A percentile compares a stretch with the other conserved stretches of the same genome.
These are phyloP conservation scores for Pezicula radicicola DNA, from an alignment of 2,329 filamentous ascomycete genomes.

Conservation along the genomic window DNA sequence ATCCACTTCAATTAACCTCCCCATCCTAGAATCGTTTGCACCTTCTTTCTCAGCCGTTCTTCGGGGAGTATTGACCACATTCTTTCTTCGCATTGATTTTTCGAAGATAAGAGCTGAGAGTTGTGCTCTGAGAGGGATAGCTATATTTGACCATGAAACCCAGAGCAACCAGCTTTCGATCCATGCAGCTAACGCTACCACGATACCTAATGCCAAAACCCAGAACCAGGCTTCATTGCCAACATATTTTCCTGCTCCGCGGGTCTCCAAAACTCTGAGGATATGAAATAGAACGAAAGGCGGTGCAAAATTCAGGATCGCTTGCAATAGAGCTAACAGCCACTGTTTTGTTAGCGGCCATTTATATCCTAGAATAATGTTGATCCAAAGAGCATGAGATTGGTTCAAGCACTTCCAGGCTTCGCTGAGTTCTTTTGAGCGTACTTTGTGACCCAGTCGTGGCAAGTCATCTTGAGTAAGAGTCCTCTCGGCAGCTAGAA, in stretches of 20 bases:
- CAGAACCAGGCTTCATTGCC: constrained; percentile 60
- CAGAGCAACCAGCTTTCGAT: constrained; percentile 67
- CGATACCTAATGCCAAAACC: constrained; percentile 60
- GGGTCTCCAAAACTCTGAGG: constrained; percentile 59
- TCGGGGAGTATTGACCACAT: constrained; percentile 45
- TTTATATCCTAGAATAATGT: constrained; percentile 56
- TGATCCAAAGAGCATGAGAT: constrained; percentile 54
- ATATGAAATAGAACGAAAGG: constrained; percentile 68
- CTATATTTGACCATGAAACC: constrained; percentile 60
- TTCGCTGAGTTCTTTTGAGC: constrained; percentile 45
- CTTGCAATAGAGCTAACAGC: constrained; percentile 40
- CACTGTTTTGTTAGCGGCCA: constrained; percentile 55
- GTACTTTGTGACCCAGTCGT: constrained; percentile 51
- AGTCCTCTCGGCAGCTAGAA: constrained; percentile 51
- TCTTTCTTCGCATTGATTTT: constrained; percentile 74
- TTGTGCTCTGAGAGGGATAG: constrained; percentile 65
- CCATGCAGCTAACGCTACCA: constrained; percentile 51
- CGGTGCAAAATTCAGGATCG: constrained; percentile 57
- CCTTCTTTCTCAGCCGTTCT: constrained; percentile 35
- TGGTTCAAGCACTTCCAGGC: constrained; percentile 46
- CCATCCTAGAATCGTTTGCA: constrained; percentile 40
- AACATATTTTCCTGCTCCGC: constrained; percentile 41
- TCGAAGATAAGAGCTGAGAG: constrained; percentile 71
- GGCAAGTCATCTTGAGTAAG: constrained; percentile 63
- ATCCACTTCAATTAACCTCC: constrained; percentile 25